phyloP scores from a whole-genome alignment of 176 grass and related monocot species.

The Eragrostis nindensis region DNA sequence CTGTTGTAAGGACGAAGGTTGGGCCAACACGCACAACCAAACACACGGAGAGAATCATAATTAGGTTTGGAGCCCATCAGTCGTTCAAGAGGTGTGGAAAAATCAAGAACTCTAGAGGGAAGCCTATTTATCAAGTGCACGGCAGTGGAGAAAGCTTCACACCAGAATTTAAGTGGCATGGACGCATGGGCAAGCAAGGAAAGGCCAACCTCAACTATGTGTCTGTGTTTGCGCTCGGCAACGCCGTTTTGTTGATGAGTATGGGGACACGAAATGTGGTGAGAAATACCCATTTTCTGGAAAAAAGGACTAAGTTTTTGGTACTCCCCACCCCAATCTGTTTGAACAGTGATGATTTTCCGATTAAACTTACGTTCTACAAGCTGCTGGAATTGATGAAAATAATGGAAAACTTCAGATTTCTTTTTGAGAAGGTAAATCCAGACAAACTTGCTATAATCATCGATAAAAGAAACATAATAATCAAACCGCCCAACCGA shows the following conservation, averaged over 20 bases:
- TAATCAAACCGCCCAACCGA: not conserved
- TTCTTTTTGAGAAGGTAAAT: not conserved
- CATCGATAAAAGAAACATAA: not conserved
- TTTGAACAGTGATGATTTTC: not conserved
- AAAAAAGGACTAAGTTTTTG: not conserved
- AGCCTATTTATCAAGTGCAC: not conserved
- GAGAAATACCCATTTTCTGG: not conserved
- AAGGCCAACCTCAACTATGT: not conserved
- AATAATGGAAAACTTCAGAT: not conserved
- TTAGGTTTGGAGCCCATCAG: not conserved
- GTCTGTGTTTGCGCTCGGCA: not conserved
- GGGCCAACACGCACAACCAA: not conserved
- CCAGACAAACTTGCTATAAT: not conserved
- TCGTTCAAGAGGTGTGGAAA: not conserved
- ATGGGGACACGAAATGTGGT: not conserved
- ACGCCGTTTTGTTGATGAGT: not conserved
- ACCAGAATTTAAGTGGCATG: not conserved
- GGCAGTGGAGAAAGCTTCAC: not conserved
- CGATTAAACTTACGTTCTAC: not conserved
- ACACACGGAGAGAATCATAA: not conserved
- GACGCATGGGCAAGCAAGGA: not conserved
- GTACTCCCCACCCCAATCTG: not conserved
- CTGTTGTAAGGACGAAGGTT: not conserved
- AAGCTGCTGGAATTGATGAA: not conserved
- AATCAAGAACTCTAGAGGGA: not conserved